Evolutionary conservation across 2,329 filamentous ascomycete genomes (phyloP).

Genomic region (Achaetomium macrosporum): DNA sequence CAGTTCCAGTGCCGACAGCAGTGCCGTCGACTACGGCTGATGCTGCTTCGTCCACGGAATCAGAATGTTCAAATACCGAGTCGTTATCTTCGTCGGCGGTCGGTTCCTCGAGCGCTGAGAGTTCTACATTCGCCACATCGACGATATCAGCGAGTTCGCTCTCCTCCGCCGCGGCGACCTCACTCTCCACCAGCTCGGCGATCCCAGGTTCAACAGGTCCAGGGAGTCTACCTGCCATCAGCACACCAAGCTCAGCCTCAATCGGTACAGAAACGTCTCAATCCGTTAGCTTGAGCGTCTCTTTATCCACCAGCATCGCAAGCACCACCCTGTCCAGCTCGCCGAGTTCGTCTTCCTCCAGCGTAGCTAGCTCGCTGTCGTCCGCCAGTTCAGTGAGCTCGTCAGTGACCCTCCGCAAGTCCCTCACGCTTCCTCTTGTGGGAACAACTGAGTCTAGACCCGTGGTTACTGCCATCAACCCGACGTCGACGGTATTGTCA

Average conservation of each 20-base stretch:
- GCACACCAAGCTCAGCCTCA: background rate
- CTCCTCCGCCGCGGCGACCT: background rate
- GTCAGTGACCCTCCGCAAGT: background rate
- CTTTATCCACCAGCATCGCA: background rate
- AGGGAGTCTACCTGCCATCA: background rate
- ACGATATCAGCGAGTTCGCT: background rate
- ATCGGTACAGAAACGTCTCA: background rate
- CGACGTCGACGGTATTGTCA: background rate
- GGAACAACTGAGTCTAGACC: background rate
- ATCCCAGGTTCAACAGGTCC: no score
- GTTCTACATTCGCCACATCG: conserved; percentile 1
- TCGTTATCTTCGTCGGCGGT: background rate
- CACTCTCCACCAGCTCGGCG: background rate
- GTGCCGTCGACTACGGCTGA: background rate
- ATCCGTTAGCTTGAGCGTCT: background rate
- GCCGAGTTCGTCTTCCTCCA: background rate
- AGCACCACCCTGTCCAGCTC: background rate
- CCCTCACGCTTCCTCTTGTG: conserved; percentile 5
- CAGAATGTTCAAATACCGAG: background rate
- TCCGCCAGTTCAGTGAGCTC: background rate
- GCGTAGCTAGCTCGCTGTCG: background rate
- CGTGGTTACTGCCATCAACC: background rate
- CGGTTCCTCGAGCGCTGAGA: background rate
- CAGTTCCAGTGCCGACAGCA: background rate
- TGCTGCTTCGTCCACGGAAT: background rate